These are phyloP conservation scores for Bipolaris victoriae DNA, from an alignment of 2,329 filamentous ascomycete species.

Conservation along the genomic window DNA sequence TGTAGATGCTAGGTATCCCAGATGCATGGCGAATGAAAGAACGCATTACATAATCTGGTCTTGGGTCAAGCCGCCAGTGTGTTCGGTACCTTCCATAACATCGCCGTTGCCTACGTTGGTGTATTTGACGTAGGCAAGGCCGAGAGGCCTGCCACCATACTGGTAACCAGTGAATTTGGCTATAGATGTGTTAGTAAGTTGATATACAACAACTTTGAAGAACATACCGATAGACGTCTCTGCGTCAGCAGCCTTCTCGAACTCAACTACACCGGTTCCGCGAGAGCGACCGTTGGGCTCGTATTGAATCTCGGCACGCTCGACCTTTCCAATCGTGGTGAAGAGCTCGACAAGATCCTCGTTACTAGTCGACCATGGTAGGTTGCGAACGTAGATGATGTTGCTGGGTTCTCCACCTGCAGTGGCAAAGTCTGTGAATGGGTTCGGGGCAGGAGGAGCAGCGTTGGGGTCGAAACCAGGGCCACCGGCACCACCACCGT, in stretches of 20 bases:
- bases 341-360: conserved; percentile 96
- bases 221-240: conserved; percentile 81
- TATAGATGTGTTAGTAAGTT: conserved; percentile 45
- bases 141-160: conserved; percentile 92
- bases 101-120: conserved; percentile 68
- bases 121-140: conserved; percentile 93
- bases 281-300: conserved; percentile 94
- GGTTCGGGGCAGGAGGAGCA: conserved; percentile 71
- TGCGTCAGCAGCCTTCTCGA: conserved; percentile 80
- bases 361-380: conserved; percentile 99
- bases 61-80: conserved; percentile 76
- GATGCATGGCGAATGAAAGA: conserved; percentile 5
- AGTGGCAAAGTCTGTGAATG: conserved; percentile 92
- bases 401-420: conserved; percentile 82
- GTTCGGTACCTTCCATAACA: conserved; percentile 82
- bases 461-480: conserved; percentile 57
- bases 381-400: conserved; percentile 93
- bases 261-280: conserved; percentile 95
- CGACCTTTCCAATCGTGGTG: conserved; percentile 96
- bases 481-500: conserved; percentile 47
- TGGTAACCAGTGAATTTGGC: conserved; percentile 97
- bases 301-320: conserved; percentile 99
- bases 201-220: background rate
- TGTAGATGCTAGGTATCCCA: conserved; percentile 9
- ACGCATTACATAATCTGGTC: conserved; percentile 88